Percentiles rank a stretch among this genome's conserved stretches.
Conservation (phyloP, 1,139 yeast species). For the Saccharomyces hybrid region DNA sequence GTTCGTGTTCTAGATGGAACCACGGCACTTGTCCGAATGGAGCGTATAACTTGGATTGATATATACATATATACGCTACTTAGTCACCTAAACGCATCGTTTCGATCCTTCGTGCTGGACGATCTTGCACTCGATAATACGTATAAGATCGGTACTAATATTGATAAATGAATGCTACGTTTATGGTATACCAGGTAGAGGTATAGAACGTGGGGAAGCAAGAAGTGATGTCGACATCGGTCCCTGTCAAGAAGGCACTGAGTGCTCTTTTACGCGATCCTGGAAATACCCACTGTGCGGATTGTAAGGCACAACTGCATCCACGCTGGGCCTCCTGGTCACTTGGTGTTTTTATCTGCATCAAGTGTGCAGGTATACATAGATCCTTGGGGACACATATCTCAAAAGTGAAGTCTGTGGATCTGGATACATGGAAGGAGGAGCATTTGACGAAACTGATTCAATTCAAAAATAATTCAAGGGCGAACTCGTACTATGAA, state of each 20-base stretch:
- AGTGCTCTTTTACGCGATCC: slow-evolving; percentile 67
- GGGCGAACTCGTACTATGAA: slow-evolving; percentile 80
- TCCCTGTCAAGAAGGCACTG: slow-evolving; percentile 42
- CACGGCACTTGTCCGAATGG: no score
- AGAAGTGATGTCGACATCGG: slow-evolving; percentile 17
- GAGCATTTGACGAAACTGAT: slow-evolving; percentile 81
- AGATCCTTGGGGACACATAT: slow-evolving; percentile 94
- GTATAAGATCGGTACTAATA: not conserved
- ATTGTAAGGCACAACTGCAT: slow-evolving; percentile 80
- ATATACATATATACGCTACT: not conserved
- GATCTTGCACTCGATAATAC: not conserved
- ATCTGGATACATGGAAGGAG: slow-evolving; percentile 93
- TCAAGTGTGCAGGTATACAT: slow-evolving; percentile 90
- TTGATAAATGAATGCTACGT: not conserved
- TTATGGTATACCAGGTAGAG: not conserved
- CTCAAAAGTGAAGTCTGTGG: slow-evolving; percentile 82
- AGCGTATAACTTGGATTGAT: not conserved
- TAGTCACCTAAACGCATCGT: not conserved
- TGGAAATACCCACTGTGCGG: slow-evolving; percentile 75
- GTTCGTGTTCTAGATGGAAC: slow-evolving; percentile 54
- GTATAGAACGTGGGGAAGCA: not conserved
- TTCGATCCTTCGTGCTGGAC: not conserved
- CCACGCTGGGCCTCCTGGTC: slow-evolving; percentile 99
- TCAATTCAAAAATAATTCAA: slow-evolving; percentile 71
- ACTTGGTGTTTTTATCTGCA: slow-evolving; percentile 85